These are phyloP conservation scores for Ceratocystis lukuohia DNA, from an alignment of 2,329 filamentous ascomycete genomes.

Conservation along the genomic window DNA sequence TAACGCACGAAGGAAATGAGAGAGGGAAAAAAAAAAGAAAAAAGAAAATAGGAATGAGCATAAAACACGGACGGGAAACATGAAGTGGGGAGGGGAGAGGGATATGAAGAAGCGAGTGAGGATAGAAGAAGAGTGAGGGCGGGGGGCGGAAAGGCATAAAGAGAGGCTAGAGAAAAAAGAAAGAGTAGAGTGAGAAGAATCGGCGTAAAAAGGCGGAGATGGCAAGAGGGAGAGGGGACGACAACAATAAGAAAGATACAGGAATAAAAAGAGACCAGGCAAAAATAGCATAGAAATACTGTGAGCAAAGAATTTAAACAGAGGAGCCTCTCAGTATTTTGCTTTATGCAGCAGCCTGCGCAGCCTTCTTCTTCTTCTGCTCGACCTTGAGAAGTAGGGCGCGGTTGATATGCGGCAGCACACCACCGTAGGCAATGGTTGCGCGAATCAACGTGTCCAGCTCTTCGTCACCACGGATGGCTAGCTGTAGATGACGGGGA, in stretches of 20 bases:
- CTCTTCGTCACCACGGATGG: conserved; percentile 96
- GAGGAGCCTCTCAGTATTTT: not conserved
- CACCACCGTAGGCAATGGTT: conserved; percentile 96
- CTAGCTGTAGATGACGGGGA: conserved; percentile 90
- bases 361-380: conserved; percentile 75
- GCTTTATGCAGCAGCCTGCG: conserved; percentile 17
- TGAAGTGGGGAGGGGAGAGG: not conserved
- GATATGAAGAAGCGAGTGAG: not conserved
- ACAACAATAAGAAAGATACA: not conserved
- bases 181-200: not conserved
- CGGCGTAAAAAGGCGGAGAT: too few relatives aligned
- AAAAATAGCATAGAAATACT: not conserved
- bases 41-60: not conserved
- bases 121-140: not conserved
- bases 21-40: not conserved
- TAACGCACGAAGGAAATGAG: not conserved
- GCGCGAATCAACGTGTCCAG: conserved; percentile 93
- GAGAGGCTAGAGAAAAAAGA: not conserved
- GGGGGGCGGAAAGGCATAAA: not conserved
- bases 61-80: not conserved
- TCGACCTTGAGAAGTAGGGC: conserved; percentile 90
- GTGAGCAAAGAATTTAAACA: not conserved
- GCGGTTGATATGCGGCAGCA: conserved; percentile 96
- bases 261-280: not conserved
- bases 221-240: not conserved